Conservation (phyloP, 2,329 filamentous ascomycete genomes). For the Neofusicoccum laricinum region DNA sequence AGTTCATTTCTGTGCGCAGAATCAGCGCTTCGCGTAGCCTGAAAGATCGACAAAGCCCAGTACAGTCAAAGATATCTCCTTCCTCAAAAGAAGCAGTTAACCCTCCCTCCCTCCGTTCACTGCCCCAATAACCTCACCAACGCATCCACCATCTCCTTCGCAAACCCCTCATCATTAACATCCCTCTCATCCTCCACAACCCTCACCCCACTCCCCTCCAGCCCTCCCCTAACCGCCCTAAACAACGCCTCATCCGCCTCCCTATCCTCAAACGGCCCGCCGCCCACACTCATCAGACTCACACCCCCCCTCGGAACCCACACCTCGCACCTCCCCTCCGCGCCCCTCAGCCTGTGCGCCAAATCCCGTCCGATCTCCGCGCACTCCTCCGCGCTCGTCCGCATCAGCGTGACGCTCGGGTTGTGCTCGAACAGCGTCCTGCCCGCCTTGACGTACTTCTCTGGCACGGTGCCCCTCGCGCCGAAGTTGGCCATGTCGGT, state of each 20-base stretch:
- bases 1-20: too few species aligned
- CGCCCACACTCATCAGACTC: slow-evolving; percentile 57
- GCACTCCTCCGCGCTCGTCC: slow-evolving; percentile 60
- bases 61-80: too few species aligned
- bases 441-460: slow-evolving; percentile 42
- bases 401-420: slow-evolving; percentile 63
- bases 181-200: slow-evolving; percentile 50
- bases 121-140: slow-evolving; percentile 33
- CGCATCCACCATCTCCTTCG: slow-evolving; percentile 46
- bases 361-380: slow-evolving; percentile 55
- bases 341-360: slow-evolving; percentile 48
- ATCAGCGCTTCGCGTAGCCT: too few species aligned
- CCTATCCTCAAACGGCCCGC: slow-evolving; percentile 52
- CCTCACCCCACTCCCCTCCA: slow-evolving; percentile 49
- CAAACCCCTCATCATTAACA: slow-evolving; percentile 56
- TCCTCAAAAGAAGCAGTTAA: too few species aligned
- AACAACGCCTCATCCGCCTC: slow-evolving; percentile 50
- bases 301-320: slow-evolving; percentile 60
- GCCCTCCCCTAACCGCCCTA: slow-evolving; percentile 45
- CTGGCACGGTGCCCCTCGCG: slow-evolving; percentile 53
- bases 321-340: slow-evolving; percentile 49
- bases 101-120: neutral
- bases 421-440: slow-evolving; percentile 64
- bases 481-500: slow-evolving; percentile 60
- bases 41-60: too few species aligned